phyloP scores from a whole-genome alignment of 768 basidiomycete genomes.

The Hirschioporus abietinus region DNA sequence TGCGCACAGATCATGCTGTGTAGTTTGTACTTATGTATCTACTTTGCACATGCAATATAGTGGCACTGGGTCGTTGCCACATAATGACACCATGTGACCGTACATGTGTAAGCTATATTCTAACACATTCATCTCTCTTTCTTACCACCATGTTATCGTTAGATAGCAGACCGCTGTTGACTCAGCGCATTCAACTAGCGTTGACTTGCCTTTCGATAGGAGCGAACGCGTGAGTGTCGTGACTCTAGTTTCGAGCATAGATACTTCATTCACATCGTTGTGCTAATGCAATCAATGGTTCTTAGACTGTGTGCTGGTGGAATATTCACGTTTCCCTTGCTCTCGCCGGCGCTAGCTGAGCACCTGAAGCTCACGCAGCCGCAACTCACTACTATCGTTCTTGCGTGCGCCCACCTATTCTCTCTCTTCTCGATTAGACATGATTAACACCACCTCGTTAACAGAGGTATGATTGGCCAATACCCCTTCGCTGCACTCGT shows the following conservation, averaged over 20 bases:
- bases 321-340: conserved; percentile 72
- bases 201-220: conserved; percentile 50
- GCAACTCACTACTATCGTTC: conserved; percentile 70
- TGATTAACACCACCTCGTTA: conserved; percentile 6
- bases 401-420: conserved; percentile 49
- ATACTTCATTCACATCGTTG: conserved; percentile 8
- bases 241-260: background rate
- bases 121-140: background rate
- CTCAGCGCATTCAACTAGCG: conserved; percentile 18
- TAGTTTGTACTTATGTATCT: no score
- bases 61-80: no score
- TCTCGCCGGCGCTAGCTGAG: conserved; percentile 56
- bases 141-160: background rate
- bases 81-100: no score
- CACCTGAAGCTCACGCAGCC: conserved; percentile 65
- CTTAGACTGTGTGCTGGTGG: conserved; percentile 71
- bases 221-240: conserved; percentile 52
- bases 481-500: conserved; percentile 70
- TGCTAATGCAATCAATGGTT: background rate
- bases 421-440: conserved; percentile 3
- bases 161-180: background rate
- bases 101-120: no score
- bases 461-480: conserved; percentile 77
- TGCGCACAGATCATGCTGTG: no score
- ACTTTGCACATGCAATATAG: no score